Conservation (phyloP, 257 asterid species). For the Asclepias syriaca region DNA sequence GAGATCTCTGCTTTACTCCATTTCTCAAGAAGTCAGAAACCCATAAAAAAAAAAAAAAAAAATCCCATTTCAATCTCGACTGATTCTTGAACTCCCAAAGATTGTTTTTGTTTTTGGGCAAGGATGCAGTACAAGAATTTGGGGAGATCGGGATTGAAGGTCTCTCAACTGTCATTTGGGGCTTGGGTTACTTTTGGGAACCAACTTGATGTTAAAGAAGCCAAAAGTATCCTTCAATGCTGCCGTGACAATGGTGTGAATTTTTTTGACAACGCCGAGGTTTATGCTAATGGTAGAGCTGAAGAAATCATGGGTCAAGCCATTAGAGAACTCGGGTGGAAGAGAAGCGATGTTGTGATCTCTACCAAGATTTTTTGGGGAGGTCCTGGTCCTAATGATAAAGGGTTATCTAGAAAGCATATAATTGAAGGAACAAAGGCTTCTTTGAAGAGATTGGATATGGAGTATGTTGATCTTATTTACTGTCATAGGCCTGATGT, state of each 20-base stretch:
- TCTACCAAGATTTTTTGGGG: constrained; percentile 99
- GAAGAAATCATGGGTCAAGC: constrained; percentile 99
- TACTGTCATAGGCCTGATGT: constrained; percentile 85
- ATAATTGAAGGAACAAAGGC: constrained; percentile 82
- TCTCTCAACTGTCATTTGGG: constrained; percentile 87
- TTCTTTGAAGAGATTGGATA: constrained; percentile 66
- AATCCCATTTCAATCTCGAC: neutral
- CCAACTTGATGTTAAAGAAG: constrained; percentile 93
- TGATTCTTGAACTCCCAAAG: neutral
- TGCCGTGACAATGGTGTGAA: constrained; percentile 92
- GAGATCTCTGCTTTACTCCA: neutral
- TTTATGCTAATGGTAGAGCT: constrained; percentile 92
- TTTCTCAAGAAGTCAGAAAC: neutral
- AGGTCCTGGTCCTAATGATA: constrained; percentile 92
- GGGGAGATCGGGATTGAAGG: constrained; percentile 90
- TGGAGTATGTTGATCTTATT: constrained; percentile 84
- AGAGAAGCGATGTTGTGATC: constrained; percentile 77
- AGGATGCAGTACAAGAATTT: constrained; percentile 87
- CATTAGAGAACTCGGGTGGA: constrained; percentile 92
- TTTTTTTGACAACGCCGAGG: constrained; percentile 98
- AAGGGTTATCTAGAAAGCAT: constrained; percentile 89
- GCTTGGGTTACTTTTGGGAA: constrained; percentile 99
- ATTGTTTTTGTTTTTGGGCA: too few relatives aligned
- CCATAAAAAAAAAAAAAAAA: neutral
- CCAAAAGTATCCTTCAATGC: constrained; percentile 84